A percentile compares a stretch with the other conserved stretches of the same genome.
Evolutionary conservation across 148 eudicot species (phyloP).

Genomic region (Nepenthes gracilis): DNA sequence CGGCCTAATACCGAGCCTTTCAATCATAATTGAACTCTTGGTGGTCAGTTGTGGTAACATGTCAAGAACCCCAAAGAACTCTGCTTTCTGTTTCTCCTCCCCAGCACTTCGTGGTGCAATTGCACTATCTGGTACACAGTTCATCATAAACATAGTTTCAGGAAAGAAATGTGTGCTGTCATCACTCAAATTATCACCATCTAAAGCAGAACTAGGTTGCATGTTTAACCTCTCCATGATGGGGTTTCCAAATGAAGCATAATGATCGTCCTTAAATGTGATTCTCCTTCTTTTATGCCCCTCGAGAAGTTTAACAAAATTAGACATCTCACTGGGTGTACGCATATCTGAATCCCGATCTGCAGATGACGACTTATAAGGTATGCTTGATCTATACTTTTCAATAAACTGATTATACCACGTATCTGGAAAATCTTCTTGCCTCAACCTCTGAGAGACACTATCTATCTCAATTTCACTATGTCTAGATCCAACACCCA

Average conservation of each 20-base stretch:
- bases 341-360: constrained; percentile 68
- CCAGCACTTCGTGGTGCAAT: constrained; percentile 28
- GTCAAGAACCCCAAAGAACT: constrained; percentile 77
- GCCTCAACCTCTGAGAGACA: constrained; percentile 50
- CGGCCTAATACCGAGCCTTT: constrained; percentile 88
- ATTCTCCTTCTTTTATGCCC: constrained; percentile 76
- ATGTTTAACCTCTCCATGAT: constrained; percentile 23
- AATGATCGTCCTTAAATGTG: constrained; percentile 51
- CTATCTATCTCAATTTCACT: constrained; percentile 37
- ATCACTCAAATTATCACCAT: constrained; percentile 19
- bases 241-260: constrained; percentile 30
- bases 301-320: constrained; percentile 60
- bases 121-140: constrained; percentile 83
- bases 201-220: constrained; percentile 29
- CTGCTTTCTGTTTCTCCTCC: constrained; percentile 34
- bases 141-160: constrained; percentile 73
- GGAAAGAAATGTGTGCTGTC: constrained; percentile 62
- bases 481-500: constrained; percentile 36
- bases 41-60: constrained; percentile 61
- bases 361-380: constrained; percentile 42
- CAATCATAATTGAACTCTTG: constrained; percentile 87
- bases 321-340: constrained; percentile 74
- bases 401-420: constrained; percentile 85
- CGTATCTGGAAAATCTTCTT: constrained; percentile 70
- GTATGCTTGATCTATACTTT: constrained; percentile 51